Base-by-base conservation (phyloP, 352 stramenopile species). In the Pythium rhizo-oryzae region DNA sequence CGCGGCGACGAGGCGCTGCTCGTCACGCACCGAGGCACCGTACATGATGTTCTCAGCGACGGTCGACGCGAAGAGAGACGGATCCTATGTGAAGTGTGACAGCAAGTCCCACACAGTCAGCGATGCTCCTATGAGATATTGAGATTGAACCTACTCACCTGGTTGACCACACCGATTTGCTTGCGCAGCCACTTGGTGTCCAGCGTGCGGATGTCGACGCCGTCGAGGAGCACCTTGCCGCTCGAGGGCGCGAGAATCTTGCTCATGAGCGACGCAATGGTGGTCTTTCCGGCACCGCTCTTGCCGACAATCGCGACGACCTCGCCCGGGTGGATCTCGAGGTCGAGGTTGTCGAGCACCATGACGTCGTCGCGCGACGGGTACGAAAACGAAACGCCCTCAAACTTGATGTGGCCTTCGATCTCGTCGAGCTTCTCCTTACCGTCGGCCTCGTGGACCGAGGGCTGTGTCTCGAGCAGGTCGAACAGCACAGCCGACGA, bases 11-110 rank as follows among this genome's bases (percentile, higher is more conserved):
- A 94, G 28, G 37, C 84, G 76, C 33, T 85, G 72, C 44, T 91
- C 72, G 65, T 91, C 80, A 49, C 81, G 79, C 33, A 73, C 65
- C 35, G 76, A 59, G 16, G 77, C 72, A 30, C 87, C 89, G 71
- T 94, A 96, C 72, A 82, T 86, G 72, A 97, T 97, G 79, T 97
- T 96, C 25, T 96, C 87, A 35, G 75, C 80, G 39, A 97, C 86
- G 6, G 87, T 90, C 30, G 79, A 83, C 8, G 83, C 81, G 59
- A 97, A 97, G 37, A 97, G 76, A 37, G 85, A 89, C 5, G 90
- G 85, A 37, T 96, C 86, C 58, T 64, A 35, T 37, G 16, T 76
- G 76, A 69, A 39, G 61, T 21, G 4, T 23, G 51, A 15, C 24
- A 25, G 46, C 23, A 15, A 11, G 4, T 11, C 47, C 16, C 8